Evolutionary conservation across 208 protist genomes (phyloP).

Genomic region (Acanthamoeba castellanii): DNA sequence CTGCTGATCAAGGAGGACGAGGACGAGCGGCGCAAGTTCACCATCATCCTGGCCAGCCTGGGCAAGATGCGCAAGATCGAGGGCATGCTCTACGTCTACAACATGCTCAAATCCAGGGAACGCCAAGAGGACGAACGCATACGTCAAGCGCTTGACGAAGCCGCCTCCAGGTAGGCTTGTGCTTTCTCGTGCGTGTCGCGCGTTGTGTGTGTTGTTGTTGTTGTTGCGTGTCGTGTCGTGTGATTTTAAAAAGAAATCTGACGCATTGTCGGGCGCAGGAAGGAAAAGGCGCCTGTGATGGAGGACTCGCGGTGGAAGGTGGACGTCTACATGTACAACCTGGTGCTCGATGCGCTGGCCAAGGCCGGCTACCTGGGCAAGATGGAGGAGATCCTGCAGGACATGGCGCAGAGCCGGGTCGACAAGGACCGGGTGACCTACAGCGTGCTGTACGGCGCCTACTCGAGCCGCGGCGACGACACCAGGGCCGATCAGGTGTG

Average conservation of each 20-base stretch:
- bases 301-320: not conserved
- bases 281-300: not conserved
- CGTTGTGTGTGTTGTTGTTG: no score
- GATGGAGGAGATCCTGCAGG: not conserved
- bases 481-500: not conserved
- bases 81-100: constrained; percentile 26
- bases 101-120: constrained; percentile 2
- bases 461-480: not conserved
- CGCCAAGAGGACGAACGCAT: not conserved
- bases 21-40: constrained; percentile 38
- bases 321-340: constrained; percentile 46
- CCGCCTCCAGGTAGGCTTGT: not conserved
- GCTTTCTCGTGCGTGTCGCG: not conserved
- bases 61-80: not conserved
- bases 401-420: not conserved
- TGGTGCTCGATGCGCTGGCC: constrained; percentile 18
- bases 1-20: not conserved
- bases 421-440: constrained; percentile 30
- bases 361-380: constrained; percentile 1
- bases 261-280: not conserved
- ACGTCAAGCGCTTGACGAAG: not conserved
- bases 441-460: constrained; percentile 7
- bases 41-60: constrained; percentile 1
- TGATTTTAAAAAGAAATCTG: not conserved
- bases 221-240: not conserved